phyloP scores from a whole-genome alignment of 768 basidiomycete species.

The Postia placenta region DNA sequence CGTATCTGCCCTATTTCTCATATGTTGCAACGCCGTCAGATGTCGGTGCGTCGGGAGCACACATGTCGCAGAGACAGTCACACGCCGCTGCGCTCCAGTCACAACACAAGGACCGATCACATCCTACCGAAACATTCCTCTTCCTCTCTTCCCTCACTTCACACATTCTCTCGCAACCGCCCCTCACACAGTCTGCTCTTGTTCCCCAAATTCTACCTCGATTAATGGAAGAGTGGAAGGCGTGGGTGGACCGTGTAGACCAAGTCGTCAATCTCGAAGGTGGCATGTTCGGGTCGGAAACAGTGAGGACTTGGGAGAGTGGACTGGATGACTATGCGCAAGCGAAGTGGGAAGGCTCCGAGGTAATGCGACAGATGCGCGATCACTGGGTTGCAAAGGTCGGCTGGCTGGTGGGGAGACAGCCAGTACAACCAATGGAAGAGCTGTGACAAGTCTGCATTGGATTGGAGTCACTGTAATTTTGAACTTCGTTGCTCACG shows the following conservation, averaged over 20 bases:
- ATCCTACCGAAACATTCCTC: conserved; percentile 68
- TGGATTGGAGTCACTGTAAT: too few relatives aligned
- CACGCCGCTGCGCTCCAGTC: conserved; percentile 40
- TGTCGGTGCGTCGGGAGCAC: conserved; percentile 19
- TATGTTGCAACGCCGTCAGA: conserved; percentile 33
- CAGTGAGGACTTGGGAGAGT: conserved; percentile 62
- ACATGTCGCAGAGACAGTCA: conserved; percentile 23
- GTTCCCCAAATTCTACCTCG: conserved; percentile 55
- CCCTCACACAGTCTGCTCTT: conserved; percentile 56
- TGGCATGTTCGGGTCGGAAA: conserved; percentile 76
- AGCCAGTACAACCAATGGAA: conserved; percentile 29
- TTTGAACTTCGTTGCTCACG: too few relatives aligned
- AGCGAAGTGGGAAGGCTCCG: conserved; percentile 38
- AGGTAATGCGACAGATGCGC: conserved; percentile 38
- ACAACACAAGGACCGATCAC: conserved; percentile 57
- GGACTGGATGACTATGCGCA: conserved; percentile 62
- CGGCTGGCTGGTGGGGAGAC: conserved; percentile 68
- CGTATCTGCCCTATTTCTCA: conserved; percentile 85
- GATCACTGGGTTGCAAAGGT: conserved; percentile 71
- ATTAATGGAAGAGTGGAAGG: conserved; percentile 67
- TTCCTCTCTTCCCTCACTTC: conserved; percentile 66
- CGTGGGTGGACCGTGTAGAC: conserved; percentile 70
- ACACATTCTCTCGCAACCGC: conserved; percentile 62
- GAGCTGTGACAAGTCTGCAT: conserved; percentile 20
- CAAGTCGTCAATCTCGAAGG: conserved; percentile 63